Base-by-base conservation (phyloP, 352 stramenopile species). In the Phytophthora colocasiae region DNA sequence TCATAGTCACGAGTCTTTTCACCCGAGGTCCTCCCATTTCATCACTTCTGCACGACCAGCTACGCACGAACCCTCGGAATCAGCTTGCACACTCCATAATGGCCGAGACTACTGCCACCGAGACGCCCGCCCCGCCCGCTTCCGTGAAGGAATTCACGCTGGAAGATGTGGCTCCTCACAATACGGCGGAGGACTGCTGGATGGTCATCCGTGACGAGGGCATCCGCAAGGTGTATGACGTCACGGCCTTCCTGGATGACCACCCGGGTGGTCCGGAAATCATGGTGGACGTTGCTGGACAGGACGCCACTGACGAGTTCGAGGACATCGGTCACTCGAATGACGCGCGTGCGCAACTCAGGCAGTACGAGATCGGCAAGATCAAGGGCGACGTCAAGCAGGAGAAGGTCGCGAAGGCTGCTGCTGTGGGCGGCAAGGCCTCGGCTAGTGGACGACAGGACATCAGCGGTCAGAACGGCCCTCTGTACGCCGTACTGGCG, bases 191-290 rank as follows among this genome's bases (percentile, higher is more conserved):
- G 62, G 88, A 97, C 71, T 94, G 85, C 80, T 97, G 88, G 88
- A 85, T 97, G 71, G 84, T 97, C 69, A 82, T 96, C 62, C 73
- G 79, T 34, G 73, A 85, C 5, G 74, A 87, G 10, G 88, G 88
- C 49, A 51, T 87, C 11, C 79, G 79, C 66, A 97, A 98, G 78
- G 97, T 99, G 22, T 99, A 99, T 77, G 96, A 99, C 75, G 94
- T 99, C 34, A 98, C 96, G 19, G 87, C 89, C 52, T 99, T 99
- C 83, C 83, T 99, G 51, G 96, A 99, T 69, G 96, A 99, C 77
- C 98, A 99, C 81, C 98, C 98, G n/a, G 98, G 98, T 73, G 98
- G 98, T 52, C 92, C 97, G 8, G 97, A 99, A 83, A 97, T 99
- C 59, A 93, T 99, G 72, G 77, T 99, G 50, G 97, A 98, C 65